Conservation (phyloP, 2,329 filamentous ascomycete genomes). For the Cordyceps javanica region DNA sequence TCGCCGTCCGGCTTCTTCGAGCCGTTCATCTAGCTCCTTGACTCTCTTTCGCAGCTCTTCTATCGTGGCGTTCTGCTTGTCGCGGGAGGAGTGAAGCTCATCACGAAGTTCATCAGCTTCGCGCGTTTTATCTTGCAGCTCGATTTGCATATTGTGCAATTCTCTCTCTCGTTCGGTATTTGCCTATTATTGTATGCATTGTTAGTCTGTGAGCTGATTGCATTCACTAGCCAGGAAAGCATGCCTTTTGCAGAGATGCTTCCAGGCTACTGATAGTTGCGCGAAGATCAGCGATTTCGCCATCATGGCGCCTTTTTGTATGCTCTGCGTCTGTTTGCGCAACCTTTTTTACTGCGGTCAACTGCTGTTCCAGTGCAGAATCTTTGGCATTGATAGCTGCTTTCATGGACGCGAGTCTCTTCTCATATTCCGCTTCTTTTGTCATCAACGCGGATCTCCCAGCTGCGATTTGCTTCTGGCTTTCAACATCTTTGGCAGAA, state of each 20-base stretch:
- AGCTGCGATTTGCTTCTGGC: constrained; percentile 23
- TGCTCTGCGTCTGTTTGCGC: constrained; percentile 45
- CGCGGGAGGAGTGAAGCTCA: constrained; percentile 27
- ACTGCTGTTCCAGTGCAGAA: constrained; percentile 32
- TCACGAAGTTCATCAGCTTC: constrained; percentile 30
- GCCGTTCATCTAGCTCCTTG: constrained; percentile 23
- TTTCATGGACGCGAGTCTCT: constrained; percentile 12
- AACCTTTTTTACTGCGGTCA: constrained; percentile 41
- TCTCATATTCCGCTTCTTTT: constrained; percentile 30
- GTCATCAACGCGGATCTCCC: constrained; percentile 18
- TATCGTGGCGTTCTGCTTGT: constrained; percentile 27
- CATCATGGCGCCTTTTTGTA: constrained; percentile 44
- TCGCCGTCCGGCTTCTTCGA: constrained; percentile 17
- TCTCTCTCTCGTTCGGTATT: constrained; percentile 50
- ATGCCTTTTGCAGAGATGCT: constrained; percentile 55
- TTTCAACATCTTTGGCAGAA: constrained; percentile 21
- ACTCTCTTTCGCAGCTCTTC: constrained; percentile 17
- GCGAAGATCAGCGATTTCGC: constrained; percentile 57
- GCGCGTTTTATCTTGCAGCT: constrained; percentile 41
- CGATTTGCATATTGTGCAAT: constrained; percentile 31
- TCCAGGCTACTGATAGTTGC: constrained; percentile 56
- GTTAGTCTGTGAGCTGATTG: not conserved
- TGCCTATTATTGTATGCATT: constrained; percentile 23
- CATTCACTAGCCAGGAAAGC: not conserved
- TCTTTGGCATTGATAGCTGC: constrained; percentile 7